A percentile compares a stretch with the other conserved stretches of the same genome.
Evolutionary conservation across 2,329 filamentous ascomycete species (phyloP).

Genomic region (Monosporascus sp.): DNA sequence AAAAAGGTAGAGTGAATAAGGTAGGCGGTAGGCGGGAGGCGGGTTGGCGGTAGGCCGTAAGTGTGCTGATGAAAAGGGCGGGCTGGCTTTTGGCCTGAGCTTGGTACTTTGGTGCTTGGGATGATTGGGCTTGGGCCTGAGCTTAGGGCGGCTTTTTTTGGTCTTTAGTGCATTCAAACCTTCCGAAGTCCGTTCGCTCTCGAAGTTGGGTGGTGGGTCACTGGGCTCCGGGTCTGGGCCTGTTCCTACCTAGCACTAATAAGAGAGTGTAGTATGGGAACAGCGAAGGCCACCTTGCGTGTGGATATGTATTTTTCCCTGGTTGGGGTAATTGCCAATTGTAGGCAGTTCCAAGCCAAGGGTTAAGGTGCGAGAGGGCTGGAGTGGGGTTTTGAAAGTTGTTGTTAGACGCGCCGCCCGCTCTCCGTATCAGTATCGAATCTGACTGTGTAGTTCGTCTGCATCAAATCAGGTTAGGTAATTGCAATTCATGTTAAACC

Average conservation of each 20-base stretch:
- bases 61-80: slow-evolving; percentile 27
- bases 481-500: neutral
- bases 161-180: no score
- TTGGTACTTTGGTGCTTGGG: slow-evolving; percentile 27
- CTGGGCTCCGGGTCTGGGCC: no score
- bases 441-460: neutral
- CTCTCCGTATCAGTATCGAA: neutral
- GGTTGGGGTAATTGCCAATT: neutral
- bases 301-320: neutral
- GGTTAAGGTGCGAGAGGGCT: neutral
- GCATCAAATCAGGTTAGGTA: neutral
- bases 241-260: neutral
- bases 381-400: neutral
- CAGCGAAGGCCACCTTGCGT: neutral
- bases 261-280: neutral
- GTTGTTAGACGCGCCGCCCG: neutral
- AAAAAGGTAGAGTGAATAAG: slow-evolving; percentile 24
- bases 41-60: no score
- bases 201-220: no score
- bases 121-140: no score
- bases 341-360: neutral
- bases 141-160: no score
- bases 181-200: no score
- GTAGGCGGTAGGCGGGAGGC: slow-evolving; percentile 7
- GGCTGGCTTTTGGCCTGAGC: slow-evolving; percentile 40